phyloP scores from a whole-genome alignment of 768 basidiomycete genomes.

The Macrocybe gigantea region DNA sequence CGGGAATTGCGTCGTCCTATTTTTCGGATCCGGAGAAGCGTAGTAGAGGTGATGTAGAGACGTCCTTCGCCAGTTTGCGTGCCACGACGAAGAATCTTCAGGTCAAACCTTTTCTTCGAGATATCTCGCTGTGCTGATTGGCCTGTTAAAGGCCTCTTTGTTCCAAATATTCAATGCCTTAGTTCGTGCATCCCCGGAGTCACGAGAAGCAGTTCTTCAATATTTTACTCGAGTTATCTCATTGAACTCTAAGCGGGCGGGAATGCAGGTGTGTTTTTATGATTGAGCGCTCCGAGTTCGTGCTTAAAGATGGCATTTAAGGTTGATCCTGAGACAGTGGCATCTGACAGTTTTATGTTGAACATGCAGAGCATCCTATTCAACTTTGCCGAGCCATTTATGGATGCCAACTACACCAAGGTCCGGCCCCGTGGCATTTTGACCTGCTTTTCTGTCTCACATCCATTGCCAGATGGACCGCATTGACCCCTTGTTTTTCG shows the following conservation, averaged over 20 bases:
- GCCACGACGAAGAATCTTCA: conserved; percentile 82
- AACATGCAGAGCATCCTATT: conserved; percentile 82
- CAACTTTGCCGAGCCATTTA: conserved; percentile 88
- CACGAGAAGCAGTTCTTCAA: conserved; percentile 76
- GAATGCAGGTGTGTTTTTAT: conserved; percentile 64
- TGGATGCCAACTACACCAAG: conserved; percentile 88
- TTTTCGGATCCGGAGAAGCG: conserved; percentile 85
- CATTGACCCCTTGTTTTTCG: conserved; percentile 81
- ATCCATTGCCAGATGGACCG: conserved; percentile 65
- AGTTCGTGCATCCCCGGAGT: conserved; percentile 74
- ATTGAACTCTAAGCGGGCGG: conserved; percentile 80
- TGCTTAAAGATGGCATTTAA: conserved; percentile 18
- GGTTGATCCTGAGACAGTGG: conserved; percentile 83
- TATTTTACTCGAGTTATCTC: conserved; percentile 74
- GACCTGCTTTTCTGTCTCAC: background rate
- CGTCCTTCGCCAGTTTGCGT: conserved; percentile 81
- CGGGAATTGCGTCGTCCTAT: conserved; percentile 67
- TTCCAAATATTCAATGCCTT: conserved; percentile 87
- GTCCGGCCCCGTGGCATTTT: conserved; percentile 26
- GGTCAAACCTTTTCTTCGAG: conserved; percentile 26
- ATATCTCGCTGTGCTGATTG: background rate
- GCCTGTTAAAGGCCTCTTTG: conserved; percentile 41
- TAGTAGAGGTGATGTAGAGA: conserved; percentile 66
- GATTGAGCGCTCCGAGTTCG: background rate
- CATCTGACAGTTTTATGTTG: conserved; percentile 89